Base-by-base conservation (phyloP, 2,329 filamentous ascomycete genomes). In the Fusarium sp. region DNA sequence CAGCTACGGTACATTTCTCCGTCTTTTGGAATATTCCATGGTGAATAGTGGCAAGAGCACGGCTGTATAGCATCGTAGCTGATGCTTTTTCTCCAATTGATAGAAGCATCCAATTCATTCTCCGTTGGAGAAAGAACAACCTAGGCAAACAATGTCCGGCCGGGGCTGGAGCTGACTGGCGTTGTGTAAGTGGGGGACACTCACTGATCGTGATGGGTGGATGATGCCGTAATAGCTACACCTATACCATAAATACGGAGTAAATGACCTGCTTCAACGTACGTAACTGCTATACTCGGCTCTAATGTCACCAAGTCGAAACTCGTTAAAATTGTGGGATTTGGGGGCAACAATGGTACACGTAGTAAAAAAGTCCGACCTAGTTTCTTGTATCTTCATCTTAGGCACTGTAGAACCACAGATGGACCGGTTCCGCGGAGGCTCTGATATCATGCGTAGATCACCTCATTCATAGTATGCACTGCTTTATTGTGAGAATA, bases 1-100 rank as follows among this genome's bases (percentile, higher is more conserved):
- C 65, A 68, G 60, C 48, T 61, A 55, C 65, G 59, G 65, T 54
- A 35, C 39, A 62, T 25, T 45, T 56, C 35, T 53, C 65, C 65
- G 65, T 65, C 43, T 52, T 45, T 39, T 25, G 46, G 39, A 15
- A 23, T n/a, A 30, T 44, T 35, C 39, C 45, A 40, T n/a, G 22
- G 20, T 14, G 13, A 39, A 51, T 30, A 23, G 14, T 37, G 7
- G 9, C 14, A 19, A 23, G 35, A n/a, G 35, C 9, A 10, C n/a
- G 7, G 4, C 17, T 37, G 15, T 37, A 6, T 19, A 37, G 35
- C 1, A n/a, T 17, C 15, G 30, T 20, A 27, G 37, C 17, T 49
- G 25, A 52, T 27, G 33, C 48, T 47, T n/a, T 46, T 27, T 52
- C 49, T 65, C 61, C 41, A 64, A 65, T 62, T 47, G 56, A 32